Conservation (phyloP, 1,284 basidiomycete genomes). For the Puccinia polysora region DNA sequence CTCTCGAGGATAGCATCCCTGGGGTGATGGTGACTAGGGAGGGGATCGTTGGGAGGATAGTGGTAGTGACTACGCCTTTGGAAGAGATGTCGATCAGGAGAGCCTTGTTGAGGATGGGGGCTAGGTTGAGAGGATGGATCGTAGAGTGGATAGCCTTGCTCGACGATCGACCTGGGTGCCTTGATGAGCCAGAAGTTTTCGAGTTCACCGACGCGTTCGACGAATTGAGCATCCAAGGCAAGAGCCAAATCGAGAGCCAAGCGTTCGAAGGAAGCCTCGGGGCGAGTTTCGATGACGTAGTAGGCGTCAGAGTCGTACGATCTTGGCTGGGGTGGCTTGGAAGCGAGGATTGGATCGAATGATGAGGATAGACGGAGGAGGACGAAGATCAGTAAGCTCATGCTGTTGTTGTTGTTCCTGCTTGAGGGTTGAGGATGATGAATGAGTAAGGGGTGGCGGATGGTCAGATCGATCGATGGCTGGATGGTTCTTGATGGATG, state of each 20-base stretch:
- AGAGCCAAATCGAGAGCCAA: slow-evolving; percentile 56
- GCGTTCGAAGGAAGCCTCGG: slow-evolving; percentile 57
- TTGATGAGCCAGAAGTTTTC: slow-evolving; percentile 79
- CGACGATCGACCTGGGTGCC: slow-evolving; percentile 49
- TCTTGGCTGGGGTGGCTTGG: slow-evolving; percentile 48
- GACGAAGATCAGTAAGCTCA: no score
- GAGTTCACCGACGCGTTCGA: slow-evolving; percentile 82
- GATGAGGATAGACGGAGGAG: slow-evolving; percentile 14
- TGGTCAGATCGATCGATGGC: no score
- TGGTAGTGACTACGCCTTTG: no score
- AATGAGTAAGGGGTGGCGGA: no score
- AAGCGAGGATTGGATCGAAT: neutral
- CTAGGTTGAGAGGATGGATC: neutral
- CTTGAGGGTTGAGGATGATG: no score
- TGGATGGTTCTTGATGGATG: no score
- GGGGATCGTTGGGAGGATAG: no score
- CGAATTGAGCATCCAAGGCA: slow-evolving; percentile 72
- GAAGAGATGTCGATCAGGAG: slow-evolving; percentile 54
- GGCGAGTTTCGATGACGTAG: slow-evolving; percentile 75
- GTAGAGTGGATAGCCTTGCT: slow-evolving; percentile 42
- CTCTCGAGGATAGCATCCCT: slow-evolving; percentile 38
- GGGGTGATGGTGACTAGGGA: no score
- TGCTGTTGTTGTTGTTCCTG: no score
- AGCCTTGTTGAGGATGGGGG: slow-evolving; percentile 44
- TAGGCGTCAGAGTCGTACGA: slow-evolving; percentile 77